Base-by-base conservation (phyloP, 306 rosid genomes). In the Betula pendula region DNA sequence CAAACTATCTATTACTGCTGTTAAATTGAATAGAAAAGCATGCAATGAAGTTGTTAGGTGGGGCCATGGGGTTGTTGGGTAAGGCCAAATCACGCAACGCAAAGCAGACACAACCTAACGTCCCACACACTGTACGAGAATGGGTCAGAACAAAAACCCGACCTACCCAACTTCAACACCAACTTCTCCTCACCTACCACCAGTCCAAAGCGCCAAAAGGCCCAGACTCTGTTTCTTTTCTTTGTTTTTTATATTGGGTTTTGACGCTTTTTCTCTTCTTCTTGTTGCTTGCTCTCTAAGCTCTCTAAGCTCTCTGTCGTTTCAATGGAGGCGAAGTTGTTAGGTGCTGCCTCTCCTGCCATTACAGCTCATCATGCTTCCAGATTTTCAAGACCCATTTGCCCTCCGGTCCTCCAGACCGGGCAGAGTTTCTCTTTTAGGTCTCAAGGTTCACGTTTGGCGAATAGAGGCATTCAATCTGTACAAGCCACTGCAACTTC, bases 271-370 rank as follows among this genome's bases (percentile, higher is more conserved):
- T 62, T 74, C 40, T 16, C 2, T 75, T 6, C 55, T 10, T 16
- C 6, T 80, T 48, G 31, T 53, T 19, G 5, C 55, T 71, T 20
- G 40, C n/a, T 27, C 15, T 74, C 67, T 33, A 51, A 40, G 56
- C 51, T 74, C 65, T 52, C n/a, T n/a, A n/a, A n/a, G n/a, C n/a
- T n/a, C 4, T 58, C 29, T 56, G 14, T 25, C 5, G n/a, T 53
- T 67, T 52, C 79, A 74, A 94, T 94, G 98, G 96, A 88, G 74
- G 81, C 94, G 2, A 90, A 74, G 85, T 79, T 90, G 69, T 31
- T 88, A 0, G 84, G 83, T 76, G 58, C 79, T n/a, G 49, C 81
- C 52, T 52, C 74, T 52, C 45, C 77, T 59, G 56, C 84, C 3
- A 38, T 75, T 11, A 16, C 86, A 20, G 53, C 77, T 47, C 72